A percentile compares a stretch with the other conserved stretches of the same genome.
phyloP scores from a whole-genome alignment of 371 early-diverging fungal species.

The Lichtheimia corymbifera region DNA sequence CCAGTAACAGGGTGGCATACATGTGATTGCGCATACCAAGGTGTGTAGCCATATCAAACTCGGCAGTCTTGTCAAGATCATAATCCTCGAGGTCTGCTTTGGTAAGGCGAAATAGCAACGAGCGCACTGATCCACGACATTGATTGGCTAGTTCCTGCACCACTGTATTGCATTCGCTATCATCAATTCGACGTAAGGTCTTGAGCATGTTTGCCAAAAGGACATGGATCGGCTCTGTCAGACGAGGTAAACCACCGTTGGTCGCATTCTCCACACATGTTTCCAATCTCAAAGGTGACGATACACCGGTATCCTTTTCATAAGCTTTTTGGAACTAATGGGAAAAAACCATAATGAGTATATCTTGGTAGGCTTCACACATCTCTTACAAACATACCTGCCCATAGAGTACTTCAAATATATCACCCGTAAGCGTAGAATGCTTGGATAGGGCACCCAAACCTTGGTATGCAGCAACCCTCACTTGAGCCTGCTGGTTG shows the following conservation, averaged over 20 bases:
- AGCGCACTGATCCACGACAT: slow-evolving; percentile 17
- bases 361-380: background rate
- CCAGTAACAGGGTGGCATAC: slow-evolving; percentile 44
- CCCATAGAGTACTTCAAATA: slow-evolving; percentile 54
- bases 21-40: slow-evolving; percentile 53
- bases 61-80: slow-evolving; percentile 56
- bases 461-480: slow-evolving; percentile 50
- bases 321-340: slow-evolving; percentile 31
- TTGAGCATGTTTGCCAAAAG: slow-evolving; percentile 36
- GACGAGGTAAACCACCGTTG: slow-evolving; percentile 33
- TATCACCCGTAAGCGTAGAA: slow-evolving; percentile 35
- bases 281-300: slow-evolving; percentile 46
- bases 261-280: slow-evolving; percentile 48
- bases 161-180: slow-evolving; percentile 8
- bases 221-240: slow-evolving; percentile 42
- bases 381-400: slow-evolving; percentile 42
- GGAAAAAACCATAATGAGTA: background rate
- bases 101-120: slow-evolving; percentile 29
- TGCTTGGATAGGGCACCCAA: slow-evolving; percentile 42
- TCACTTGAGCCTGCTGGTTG: slow-evolving; percentile 58
- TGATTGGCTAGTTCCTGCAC: slow-evolving; percentile 5
- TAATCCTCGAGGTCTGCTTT: slow-evolving; percentile 55
- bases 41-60: slow-evolving; percentile 50
- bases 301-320: slow-evolving; percentile 30
- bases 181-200: slow-evolving; percentile 15